phyloP scores from a whole-genome alignment of 768 basidiomycete genomes.

The Mycena sanguinolenta region DNA sequence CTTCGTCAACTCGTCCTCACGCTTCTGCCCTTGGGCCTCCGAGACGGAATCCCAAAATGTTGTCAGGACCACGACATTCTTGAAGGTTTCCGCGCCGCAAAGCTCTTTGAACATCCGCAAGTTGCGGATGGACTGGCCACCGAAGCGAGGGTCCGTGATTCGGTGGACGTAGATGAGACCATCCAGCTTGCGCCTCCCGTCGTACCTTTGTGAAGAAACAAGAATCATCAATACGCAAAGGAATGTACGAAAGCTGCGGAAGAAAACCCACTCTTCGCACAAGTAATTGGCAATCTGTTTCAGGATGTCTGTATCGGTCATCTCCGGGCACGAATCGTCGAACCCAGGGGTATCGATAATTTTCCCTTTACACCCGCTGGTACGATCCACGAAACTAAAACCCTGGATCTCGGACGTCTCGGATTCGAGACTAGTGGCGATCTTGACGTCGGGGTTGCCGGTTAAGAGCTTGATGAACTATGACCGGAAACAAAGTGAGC shows the following conservation, averaged over 20 bases:
- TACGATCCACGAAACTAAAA: constrained; percentile 13
- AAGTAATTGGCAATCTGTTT: constrained; percentile 47
- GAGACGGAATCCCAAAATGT: constrained; percentile 1
- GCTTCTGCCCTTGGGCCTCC: background rate
- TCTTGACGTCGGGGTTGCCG: background rate
- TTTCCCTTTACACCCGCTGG: constrained; percentile 33
- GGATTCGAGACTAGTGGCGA: constrained; percentile 8
- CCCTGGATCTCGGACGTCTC: constrained; percentile 2
- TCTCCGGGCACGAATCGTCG: too few relatives aligned
- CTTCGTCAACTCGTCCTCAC: background rate
- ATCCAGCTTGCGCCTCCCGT: too few relatives aligned
- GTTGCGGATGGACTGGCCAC: constrained; percentile 54
- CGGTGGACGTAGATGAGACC: constrained; percentile 59
- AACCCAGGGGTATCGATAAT: too few relatives aligned
- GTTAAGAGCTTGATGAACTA: constrained; percentile 20
- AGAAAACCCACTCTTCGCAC: background rate
- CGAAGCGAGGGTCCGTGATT: constrained; percentile 53
- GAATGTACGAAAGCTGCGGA: background rate
- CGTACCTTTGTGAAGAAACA: too few relatives aligned
- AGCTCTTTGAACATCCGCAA: constrained; percentile 58
- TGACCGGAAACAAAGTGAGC: constrained; percentile 42
- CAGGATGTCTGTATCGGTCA: too few relatives aligned
- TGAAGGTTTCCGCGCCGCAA: constrained; percentile 46
- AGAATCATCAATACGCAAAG: too few relatives aligned
- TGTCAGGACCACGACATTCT: constrained; percentile 5